Conservation (phyloP, 768 basidiomycete genomes). For the Sarcodon aspratus region DNA sequence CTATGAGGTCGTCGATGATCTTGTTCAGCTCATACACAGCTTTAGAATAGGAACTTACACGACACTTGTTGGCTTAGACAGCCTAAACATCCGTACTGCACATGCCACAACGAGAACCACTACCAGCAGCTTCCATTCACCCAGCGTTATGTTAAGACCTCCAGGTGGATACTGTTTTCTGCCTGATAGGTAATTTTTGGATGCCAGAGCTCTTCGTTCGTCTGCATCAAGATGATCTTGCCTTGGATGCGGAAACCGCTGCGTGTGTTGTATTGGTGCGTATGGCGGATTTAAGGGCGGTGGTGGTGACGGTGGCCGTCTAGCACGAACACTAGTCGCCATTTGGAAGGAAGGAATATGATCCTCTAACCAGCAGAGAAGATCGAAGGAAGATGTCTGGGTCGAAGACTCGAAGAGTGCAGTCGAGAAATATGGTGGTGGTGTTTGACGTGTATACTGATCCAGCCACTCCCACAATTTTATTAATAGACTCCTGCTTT, state of each 20-base stretch:
- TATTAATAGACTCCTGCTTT: too few species aligned
- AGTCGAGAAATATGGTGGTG: too few species aligned
- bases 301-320: conserved; percentile 61
- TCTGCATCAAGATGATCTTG: conserved; percentile 69
- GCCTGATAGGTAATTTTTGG: conserved; percentile 48
- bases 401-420: too few species aligned
- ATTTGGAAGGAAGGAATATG: conserved; percentile 13
- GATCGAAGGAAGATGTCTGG: too few species aligned
- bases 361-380: too few species aligned
- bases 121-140: conserved; percentile 69
- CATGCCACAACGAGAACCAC: conserved; percentile 57
- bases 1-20: conserved; percentile 25
- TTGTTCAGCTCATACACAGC: background rate
- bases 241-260: conserved; percentile 54
- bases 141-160: conserved; percentile 51
- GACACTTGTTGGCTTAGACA: conserved; percentile 82
- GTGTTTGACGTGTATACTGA: too few species aligned
- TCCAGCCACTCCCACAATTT: too few species aligned
- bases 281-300: conserved; percentile 25
- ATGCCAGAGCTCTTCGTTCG: conserved; percentile 54
- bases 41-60: conserved; percentile 48
- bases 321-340: conserved; percentile 45
- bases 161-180: conserved; percentile 35
- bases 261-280: conserved; percentile 18
- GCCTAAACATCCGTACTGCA: conserved; percentile 75